Evolutionary conservation across 1,284 basidiomycete genomes (phyloP), one percentile per base, ranked within the genome.

Genomic region (Ganoderma resinaceum): DNA sequence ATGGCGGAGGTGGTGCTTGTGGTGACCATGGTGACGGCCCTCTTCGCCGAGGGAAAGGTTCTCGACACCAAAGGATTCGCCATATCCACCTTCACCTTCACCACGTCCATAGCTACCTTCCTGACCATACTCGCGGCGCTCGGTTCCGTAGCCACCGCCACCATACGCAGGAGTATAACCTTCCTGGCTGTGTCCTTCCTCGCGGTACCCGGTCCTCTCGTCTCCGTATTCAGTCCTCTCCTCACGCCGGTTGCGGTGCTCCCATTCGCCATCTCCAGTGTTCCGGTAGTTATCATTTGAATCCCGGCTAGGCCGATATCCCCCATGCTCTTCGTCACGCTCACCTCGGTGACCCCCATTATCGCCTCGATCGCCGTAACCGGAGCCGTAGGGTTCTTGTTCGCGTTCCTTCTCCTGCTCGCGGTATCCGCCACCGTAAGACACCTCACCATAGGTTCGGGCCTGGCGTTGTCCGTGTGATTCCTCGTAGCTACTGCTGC

Each of bases 31-130:
- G 52, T 69, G 74, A 20, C 60, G 72, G 31, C 61, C 69, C 26
- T 68, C 70, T 33, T 69, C 69, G n/a, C 67, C 70, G 16, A 77
- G 68, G 6, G 70, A 74, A 20, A 78, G 66, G 37, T 73, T 64
- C 62, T 78, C 76, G 33, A 76, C 76, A 14, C 76, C 76, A 61
- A 73, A 77, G 23, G 76, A 75, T 52, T 78, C 62, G 53, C 66
- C 61, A 29, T 67, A 75, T 57, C 78, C 62, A 42, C 66, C 61
- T 29, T 67, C 55, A 62, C 68, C 71, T 11, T 61, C n/a, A 63
- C 49, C 60, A 23, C 61, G 62, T 18, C 65, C 69, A 35, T 69
- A 66, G 6, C 58, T 65, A 23, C 68, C 61, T 20, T n/a, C 33
- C 9, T 23, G 42, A 49, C 59, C 59, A 42, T 64, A 55, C 46